These are phyloP conservation scores for Teunomyces kruisii DNA, from an alignment of 805 yeast species.

Conservation along the genomic window DNA sequence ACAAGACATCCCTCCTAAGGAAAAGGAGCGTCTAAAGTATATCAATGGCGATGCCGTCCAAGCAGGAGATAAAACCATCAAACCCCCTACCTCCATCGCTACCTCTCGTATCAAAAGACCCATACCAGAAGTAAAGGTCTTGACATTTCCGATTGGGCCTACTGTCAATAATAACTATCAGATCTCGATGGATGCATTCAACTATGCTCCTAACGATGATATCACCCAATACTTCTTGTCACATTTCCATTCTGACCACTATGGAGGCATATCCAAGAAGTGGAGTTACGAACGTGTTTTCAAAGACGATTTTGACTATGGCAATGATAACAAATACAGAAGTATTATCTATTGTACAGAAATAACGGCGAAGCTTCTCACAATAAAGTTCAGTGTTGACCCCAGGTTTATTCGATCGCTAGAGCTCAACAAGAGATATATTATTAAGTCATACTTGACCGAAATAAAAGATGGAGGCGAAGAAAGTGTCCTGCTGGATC, in stretches of 20 bases:
- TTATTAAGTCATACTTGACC: constrained; percentile 16
- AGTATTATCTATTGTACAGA: constrained; percentile 73
- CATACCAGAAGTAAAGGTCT: constrained; percentile 55
- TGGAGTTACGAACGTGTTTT: constrained; percentile 58
- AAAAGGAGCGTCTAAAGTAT: constrained; percentile 4
- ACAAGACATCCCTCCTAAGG: constrained; percentile 23
- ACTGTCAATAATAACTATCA: constrained; percentile 24
- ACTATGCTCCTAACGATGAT: constrained; percentile 44
- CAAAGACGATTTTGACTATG: constrained; percentile 24
- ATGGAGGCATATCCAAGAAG: constrained; percentile 75
- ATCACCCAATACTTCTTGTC: constrained; percentile 60
- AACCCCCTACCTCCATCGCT: constrained; percentile 12
- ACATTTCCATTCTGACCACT: constrained; percentile 94
- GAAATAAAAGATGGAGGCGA: constrained; percentile 17
- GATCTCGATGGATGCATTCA: constrained; percentile 67
- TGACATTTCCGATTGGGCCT: constrained; percentile 37
- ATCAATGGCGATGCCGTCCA: constrained; percentile 5
- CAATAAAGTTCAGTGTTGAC: constrained; percentile 54
- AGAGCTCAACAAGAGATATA: constrained; percentile 42
- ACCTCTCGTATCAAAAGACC: constrained; percentile 26
- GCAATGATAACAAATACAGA: constrained; percentile 28
- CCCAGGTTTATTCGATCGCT: constrained; percentile 44
- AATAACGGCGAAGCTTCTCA: constrained; percentile 61
- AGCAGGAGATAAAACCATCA: constrained; percentile 10
- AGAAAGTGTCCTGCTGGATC: constrained; percentile 11